phyloP scores from a whole-genome alignment of 202 grass and related monocot species.

The Hordeum pubiflorum region DNA sequence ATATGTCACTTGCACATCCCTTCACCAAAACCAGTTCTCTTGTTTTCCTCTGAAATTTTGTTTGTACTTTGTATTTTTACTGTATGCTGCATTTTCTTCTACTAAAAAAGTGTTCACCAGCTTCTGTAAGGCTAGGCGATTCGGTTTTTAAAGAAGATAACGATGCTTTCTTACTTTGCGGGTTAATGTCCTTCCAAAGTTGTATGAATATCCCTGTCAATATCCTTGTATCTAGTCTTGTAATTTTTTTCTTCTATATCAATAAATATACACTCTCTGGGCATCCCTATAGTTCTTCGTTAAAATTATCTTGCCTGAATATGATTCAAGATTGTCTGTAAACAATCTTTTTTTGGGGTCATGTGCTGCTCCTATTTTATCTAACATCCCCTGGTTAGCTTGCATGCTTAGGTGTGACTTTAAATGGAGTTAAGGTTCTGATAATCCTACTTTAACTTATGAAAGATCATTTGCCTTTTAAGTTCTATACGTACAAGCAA shows the following conservation, averaged over 20 bases:
- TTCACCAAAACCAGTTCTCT: neutral
- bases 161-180: neutral
- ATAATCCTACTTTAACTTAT: neutral
- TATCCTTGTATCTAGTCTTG: neutral
- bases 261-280: neutral
- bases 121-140: neutral
- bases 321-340: neutral
- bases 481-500: neutral
- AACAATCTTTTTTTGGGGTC: neutral
- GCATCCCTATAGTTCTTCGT: neutral
- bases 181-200: neutral
- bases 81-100: neutral
- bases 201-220: neutral
- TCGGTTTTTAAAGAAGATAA: neutral
- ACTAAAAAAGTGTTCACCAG: neutral
- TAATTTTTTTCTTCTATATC: neutral
- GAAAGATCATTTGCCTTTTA: neutral
- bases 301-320: neutral
- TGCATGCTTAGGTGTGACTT: neutral
- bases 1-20: neutral
- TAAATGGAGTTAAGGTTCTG: neutral
- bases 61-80: neutral
- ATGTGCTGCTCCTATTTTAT: conserved; percentile 12
- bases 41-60: neutral
- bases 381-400: neutral